phyloP scores from a whole-genome alignment of 106 monocot species.

The Agapanthus africanus region DNA sequence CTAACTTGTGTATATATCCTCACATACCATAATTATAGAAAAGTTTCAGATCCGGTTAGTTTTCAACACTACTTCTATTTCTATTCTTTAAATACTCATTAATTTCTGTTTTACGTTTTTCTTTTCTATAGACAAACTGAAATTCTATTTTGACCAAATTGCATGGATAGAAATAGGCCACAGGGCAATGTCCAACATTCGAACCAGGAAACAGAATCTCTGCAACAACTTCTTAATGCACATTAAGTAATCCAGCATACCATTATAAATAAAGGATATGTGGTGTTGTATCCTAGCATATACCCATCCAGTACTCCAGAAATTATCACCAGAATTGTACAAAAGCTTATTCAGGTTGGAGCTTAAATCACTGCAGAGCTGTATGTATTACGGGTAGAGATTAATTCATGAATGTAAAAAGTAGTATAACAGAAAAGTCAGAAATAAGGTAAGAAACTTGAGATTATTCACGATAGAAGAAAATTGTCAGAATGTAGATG shows the following conservation, averaged over 20 bases:
- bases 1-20: not conserved
- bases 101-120: not conserved
- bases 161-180: not conserved
- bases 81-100: not conserved
- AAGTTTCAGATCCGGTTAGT: not conserved
- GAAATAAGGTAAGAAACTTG: too few species aligned
- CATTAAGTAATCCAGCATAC: slow-evolving; percentile 34
- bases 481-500: not conserved
- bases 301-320: slow-evolving; percentile 80
- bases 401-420: not conserved
- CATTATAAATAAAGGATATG: slow-evolving; percentile 61
- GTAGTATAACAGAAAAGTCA: not conserved
- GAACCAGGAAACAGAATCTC: not conserved
- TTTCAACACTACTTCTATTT: not conserved
- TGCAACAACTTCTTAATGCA: slow-evolving; percentile 10
- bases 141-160: not conserved
- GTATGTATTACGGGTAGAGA: slow-evolving; percentile 22
- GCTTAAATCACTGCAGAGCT: slow-evolving; percentile 54
- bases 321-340: slow-evolving; percentile 30
- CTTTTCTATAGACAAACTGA: too few species aligned
- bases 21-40: not conserved
- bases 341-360: slow-evolving; percentile 55
- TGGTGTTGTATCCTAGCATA: slow-evolving; percentile 54
- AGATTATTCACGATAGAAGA: slow-evolving; percentile 1
- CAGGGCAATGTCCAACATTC: not conserved